Percentiles rank a stretch among this genome's conserved stretches.
phyloP scores from a whole-genome alignment of 129 eudicot species.

The Deinandra increscens region DNA sequence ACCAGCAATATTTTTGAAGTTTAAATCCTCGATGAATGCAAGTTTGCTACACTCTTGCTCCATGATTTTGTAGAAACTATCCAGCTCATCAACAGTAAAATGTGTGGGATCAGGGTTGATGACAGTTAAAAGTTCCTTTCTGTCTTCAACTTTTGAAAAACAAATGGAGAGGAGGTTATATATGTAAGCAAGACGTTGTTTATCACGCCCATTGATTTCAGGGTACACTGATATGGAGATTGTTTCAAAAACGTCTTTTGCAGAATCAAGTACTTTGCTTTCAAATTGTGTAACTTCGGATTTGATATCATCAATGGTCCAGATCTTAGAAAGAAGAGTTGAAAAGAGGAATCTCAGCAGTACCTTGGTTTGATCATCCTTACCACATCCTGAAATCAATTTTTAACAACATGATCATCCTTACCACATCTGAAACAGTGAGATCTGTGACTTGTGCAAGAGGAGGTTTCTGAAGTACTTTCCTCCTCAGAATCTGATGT shows the following conservation, averaged over 20 bases:
- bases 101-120: constrained; percentile 20
- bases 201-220: constrained; percentile 68
- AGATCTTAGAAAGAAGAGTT: constrained; percentile 71
- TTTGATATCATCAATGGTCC: constrained; percentile 75
- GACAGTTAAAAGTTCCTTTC: constrained; percentile 16
- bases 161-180: constrained; percentile 72
- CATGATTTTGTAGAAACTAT: constrained; percentile 56
- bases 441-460: too few species aligned
- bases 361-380: too few species aligned
- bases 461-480: too few species aligned
- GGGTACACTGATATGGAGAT: constrained; percentile 65
- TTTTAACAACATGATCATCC: too few species aligned
- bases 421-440: too few species aligned
- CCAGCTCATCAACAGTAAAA: constrained; percentile 29
- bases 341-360: constrained; percentile 62
- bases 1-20: constrained; percentile 83
- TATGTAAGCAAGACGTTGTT: constrained; percentile 61
- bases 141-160: constrained; percentile 53
- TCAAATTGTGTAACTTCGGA: constrained; percentile 58
- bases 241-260: constrained; percentile 52
- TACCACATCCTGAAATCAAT: too few species aligned
- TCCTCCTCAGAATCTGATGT: too few species aligned
- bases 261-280: constrained; percentile 52
- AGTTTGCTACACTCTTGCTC: constrained; percentile 71
- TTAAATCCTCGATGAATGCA: constrained; percentile 58